Evolutionary conservation across 2,329 filamentous ascomycete species (phyloP).

Genomic region (Botrytis hyacinthi): DNA sequence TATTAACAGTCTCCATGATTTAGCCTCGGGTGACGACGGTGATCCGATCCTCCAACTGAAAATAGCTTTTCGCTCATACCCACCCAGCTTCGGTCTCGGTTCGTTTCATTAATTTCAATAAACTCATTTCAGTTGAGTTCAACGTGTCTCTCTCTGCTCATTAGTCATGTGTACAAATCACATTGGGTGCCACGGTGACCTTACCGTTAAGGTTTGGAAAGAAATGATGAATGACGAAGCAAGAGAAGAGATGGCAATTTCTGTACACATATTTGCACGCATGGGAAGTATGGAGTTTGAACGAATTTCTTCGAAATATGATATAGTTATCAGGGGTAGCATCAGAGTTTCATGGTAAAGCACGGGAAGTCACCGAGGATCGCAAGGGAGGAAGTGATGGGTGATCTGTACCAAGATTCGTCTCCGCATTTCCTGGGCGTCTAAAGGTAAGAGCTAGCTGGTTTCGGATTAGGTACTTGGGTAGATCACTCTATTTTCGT

Average conservation of each 20-base stretch:
- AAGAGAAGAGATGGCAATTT: background rate
- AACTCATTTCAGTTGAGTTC: background rate
- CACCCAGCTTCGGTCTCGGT: background rate
- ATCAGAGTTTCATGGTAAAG: conserved; percentile 1
- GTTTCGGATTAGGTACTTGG: background rate
- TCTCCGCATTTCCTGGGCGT: conserved; percentile 8
- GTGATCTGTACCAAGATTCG: conserved; percentile 14
- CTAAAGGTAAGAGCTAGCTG: conserved; percentile 7
- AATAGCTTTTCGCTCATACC: background rate
- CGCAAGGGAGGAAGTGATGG: background rate
- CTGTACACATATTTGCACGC: background rate
- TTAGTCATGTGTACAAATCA: background rate
- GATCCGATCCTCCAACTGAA: conserved; percentile 1
- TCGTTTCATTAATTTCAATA: background rate
- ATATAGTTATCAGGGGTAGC: background rate
- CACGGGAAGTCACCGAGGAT: background rate
- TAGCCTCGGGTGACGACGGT: conserved; percentile 1
- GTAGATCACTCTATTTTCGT: background rate
- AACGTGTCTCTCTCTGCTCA: background rate
- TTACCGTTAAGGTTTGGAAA: background rate
- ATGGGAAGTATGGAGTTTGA: background rate
- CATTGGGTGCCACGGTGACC: background rate
- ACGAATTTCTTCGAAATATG: too few species aligned
- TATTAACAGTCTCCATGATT: background rate
- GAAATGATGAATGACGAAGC: background rate